phyloP scores from a whole-genome alignment of 2,329 filamentous ascomycete genomes.

The Colletotrichum sp. region DNA sequence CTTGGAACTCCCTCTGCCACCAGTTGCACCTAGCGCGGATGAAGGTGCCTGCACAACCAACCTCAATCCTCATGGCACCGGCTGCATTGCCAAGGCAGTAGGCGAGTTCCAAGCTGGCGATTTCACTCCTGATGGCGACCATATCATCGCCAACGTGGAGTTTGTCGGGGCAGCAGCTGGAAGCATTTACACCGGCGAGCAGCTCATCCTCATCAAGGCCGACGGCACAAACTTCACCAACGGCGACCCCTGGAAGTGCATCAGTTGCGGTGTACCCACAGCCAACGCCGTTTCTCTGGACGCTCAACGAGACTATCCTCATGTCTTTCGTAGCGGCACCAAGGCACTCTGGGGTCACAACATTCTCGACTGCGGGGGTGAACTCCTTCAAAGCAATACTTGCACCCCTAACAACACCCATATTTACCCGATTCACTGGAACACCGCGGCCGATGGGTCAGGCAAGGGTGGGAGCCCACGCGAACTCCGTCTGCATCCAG shows the following conservation, averaged over 20 bases:
- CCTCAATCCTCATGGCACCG: conserved; percentile 38
- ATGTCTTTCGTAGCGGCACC: conserved; percentile 43
- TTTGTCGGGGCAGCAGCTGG: conserved; percentile 46
- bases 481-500: conserved; percentile 50
- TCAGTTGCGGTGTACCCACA: conserved; percentile 45
- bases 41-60: conserved; percentile 35
- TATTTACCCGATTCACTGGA: conserved; percentile 48
- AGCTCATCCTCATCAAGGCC: conserved; percentile 46
- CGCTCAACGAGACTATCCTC: conserved; percentile 41
- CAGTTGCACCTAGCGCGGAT: conserved; percentile 28
- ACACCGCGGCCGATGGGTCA: conserved; percentile 32
- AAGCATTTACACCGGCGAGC: conserved; percentile 44
- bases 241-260: conserved; percentile 51
- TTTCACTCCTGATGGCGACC: conserved; percentile 46
- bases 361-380: conserved; percentile 41
- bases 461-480: conserved; percentile 36
- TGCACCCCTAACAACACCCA: conserved; percentile 39
- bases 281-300: conserved; percentile 31
- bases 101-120: conserved; percentile 18
- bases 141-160: conserved; percentile 41
- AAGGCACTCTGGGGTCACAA: conserved; percentile 36
- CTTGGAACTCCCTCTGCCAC: conserved; percentile 39
- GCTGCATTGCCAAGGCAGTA: conserved; percentile 35
- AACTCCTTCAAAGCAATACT: conserved; percentile 33
- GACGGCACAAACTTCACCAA: conserved; percentile 45